Percentiles rank a stretch among this genome's conserved stretches.
Conservation (phyloP, 805 yeast genomes). For the Cephaloascus fragrans region DNA sequence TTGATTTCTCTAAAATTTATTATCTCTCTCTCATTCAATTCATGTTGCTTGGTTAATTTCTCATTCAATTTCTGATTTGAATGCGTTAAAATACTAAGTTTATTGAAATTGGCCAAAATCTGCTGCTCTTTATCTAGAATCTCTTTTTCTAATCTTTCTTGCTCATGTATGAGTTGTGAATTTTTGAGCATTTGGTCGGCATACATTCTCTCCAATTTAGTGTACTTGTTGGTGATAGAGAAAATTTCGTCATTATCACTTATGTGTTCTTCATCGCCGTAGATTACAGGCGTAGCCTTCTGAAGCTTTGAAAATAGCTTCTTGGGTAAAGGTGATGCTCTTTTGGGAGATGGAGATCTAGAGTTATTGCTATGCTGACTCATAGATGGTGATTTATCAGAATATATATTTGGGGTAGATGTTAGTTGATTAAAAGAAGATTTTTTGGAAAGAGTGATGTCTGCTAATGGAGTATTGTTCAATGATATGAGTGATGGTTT, state of each 20-base stretch:
- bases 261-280: background rate
- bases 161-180: conserved; percentile 18
- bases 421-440: background rate
- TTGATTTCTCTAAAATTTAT: conserved; percentile 15
- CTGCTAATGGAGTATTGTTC: background rate
- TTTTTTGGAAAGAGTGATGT: background rate
- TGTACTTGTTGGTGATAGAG: conserved; percentile 7
- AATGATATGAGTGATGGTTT: background rate
- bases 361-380: too few relatives aligned
- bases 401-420: background rate
- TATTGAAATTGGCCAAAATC: conserved; percentile 9
- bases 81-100: conserved; percentile 15
- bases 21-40: background rate
- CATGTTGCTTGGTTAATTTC: conserved; percentile 7
- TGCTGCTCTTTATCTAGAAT: conserved; percentile 15
- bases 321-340: background rate
- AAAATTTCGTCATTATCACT: background rate
- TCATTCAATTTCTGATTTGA: conserved; percentile 12
- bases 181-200: conserved; percentile 17
- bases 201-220: conserved; percentile 13
- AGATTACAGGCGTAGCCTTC: background rate
- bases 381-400: background rate
- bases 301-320: background rate
- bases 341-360: background rate
- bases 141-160: conserved; percentile 23